Base-by-base conservation (phyloP, 495 filamentous ascomycete genomes). In the Tuber borchii region DNA sequence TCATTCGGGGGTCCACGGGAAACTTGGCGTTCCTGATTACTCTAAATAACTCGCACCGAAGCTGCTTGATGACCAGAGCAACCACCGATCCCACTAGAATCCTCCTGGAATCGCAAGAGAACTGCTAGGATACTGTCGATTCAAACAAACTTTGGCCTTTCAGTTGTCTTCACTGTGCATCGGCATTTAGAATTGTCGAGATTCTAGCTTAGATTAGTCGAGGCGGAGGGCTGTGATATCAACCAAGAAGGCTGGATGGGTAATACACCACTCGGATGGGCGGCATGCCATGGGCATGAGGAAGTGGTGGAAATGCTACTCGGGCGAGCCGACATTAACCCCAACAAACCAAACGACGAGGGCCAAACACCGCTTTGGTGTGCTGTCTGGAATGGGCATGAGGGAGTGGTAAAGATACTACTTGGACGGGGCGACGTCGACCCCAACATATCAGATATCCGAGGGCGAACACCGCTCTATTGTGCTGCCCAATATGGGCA, bases 321-420 rank as follows among this genome's bases (percentile, higher is more conserved):
- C 5, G 46, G 20, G 22, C 46, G 5, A 4, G 20, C 7, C 4
- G 46, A 22, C 46, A 19, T 22, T 4, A 22, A 48, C 46, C 7
- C 20, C 19, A 7, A 8, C 5, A 7, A 48, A 0, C 19, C 0
- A 22, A 1, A 22, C 6, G 17, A 5, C 0, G 20, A 0, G 5
- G 46, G 19, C 19, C 46, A 9, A 22, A 48, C 46, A 48, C 46
- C 46, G 8, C 19, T 48, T 5, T 22, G 6, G 6, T 22, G 1
- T 6, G 46, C 19, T 22, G 46, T 19, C 8, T 0, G 4, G 46
- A 22, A 22, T 48, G 46, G 46, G 46, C 19, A 48, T 1, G 0
- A 48, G 46, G 20, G 19, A 22, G 46, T 48, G 19, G 46, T 48
- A 0, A 9, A 22, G 22, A 9, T 22, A 22, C 19, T 48, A 22